Evolutionary conservation across 371 early-diverging fungal genomes (phyloP), one percentile per base, ranked within the genome.

Genomic region (Ordospora pajunii): DNA sequence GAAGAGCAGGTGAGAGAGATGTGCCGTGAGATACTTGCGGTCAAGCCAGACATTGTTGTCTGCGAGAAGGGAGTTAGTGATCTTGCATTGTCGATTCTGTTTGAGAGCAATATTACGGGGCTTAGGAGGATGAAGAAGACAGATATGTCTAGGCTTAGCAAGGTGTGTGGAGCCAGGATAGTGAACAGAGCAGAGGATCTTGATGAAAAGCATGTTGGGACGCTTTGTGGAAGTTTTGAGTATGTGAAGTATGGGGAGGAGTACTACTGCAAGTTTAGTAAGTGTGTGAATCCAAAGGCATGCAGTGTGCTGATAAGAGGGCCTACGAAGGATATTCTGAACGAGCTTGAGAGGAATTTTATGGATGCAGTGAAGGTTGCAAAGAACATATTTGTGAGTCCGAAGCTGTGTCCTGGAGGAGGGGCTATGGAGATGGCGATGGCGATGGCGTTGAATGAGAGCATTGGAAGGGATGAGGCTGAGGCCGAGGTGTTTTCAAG

Each of bases 401-500:
- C 95, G 46, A 88, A 87, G 64, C 86, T 97, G 50, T 89, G 91
- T 37, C 96, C 96, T 14, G 99, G 99, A 53, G 98, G 96, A 77
- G 99, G 99, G 70, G 96, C 98, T n/a, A 93, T 93, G 9, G 99
- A 99, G 85, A 96, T 97, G 95, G 93, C 93, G n/a, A 85, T 97
- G 17, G 27, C 66, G 8, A 67, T 71, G 17, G 52, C 51, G 7
- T 54, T 84, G 11, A 62, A 46, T 22, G 42, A 23, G 17, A 27
- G n/a, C n/a, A 10, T 44, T 8, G 52, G 48, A 21, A n/a, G 72
- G 52, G 27, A 62, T 37, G 62, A 58, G 40, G 8, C 68, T 7
- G 80, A 83, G 48, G 78, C 79, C 32, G 63, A 63, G 27, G 81
- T 86, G 43, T 78, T 63, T 58, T 37, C 66, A 27, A 76, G 66